A percentile compares a stretch with the other conserved stretches of the same genome.
Evolutionary conservation across 306 rosid genomes (phyloP).

Genomic region (Cajanus cajan): DNA sequence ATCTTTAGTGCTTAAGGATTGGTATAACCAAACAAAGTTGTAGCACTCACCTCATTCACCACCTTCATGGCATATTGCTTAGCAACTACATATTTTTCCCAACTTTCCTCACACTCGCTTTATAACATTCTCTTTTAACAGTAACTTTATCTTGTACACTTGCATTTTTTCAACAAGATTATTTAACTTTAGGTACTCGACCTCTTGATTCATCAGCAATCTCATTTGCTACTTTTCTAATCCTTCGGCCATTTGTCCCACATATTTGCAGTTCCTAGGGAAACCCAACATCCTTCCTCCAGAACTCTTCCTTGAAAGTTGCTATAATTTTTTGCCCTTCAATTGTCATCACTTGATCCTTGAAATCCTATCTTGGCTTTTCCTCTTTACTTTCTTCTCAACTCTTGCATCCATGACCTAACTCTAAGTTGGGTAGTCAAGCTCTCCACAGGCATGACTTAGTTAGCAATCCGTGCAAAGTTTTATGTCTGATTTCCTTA

Average conservation of each 20-base stretch:
- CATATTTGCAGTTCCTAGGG: not conserved
- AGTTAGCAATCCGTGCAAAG: not conserved
- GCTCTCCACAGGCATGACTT: not conserved
- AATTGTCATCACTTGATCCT: not conserved
- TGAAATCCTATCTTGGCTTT: not conserved
- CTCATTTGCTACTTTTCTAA: not conserved
- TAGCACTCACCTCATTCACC: not conserved
- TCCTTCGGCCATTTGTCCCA: not conserved
- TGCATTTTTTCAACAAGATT: not conserved
- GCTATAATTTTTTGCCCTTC: not conserved
- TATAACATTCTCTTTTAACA: not conserved
- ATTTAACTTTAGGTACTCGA: not conserved
- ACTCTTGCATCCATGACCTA: not conserved
- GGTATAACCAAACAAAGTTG: not conserved
- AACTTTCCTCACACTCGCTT: not conserved
- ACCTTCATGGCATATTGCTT: not conserved
- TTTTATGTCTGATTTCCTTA: not conserved
- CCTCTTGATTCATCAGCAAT: not conserved
- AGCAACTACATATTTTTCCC: not conserved
- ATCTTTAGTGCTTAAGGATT: not conserved
- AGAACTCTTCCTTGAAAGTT: not conserved
- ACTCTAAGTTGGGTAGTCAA: not conserved
- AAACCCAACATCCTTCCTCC: not conserved
- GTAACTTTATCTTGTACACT: not conserved
- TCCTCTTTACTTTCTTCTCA: not conserved